Evolutionary conservation across 345 rosid genomes (phyloP), one percentile per base, ranked within the genome.

Genomic region (Barbarea vulgaris): DNA sequence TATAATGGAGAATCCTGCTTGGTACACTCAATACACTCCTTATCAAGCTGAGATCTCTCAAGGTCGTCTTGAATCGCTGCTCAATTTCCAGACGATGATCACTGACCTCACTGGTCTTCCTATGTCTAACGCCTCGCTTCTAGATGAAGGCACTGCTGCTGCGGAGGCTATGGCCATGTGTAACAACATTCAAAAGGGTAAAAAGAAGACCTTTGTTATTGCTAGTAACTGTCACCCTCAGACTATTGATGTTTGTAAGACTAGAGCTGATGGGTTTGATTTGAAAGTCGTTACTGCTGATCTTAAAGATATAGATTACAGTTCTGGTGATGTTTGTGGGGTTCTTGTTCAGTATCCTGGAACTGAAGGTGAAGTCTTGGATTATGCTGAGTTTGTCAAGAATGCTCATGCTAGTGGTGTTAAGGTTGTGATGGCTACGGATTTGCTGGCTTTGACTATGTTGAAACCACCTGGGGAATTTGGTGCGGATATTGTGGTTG

Each of bases 121-220:
- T 11, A 90, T 95, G 97, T 88, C 98, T 1, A 93, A 95, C 59
- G 99, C 99, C 1, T 93, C 99, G 0, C 73, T 95, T 79, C 91
- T 90, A 1, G 99, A 95, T 51, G 99, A 95, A 85, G 99, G 97
- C 7, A 91, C 99, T 0, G 98, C 98, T 0, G 98, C 98, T 9
- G 99, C 99, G 1, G 99, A 95, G 85, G 99, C 99, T 6, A 93
- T 93, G 99, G 93, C 99, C 1, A 92, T 90, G 99, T 95, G 99
- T 80, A 95, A 95, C 81, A 87, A 89, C 56, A 93, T 95, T 19
- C 83, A 50, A 9, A 95, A 90, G 83, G 91, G 94, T 59, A 95
- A 92, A 86, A 95, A 89, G 87, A 95, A 93, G 83, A 93, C 97
- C 22, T 95, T 90, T 74, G 44, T 93, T 46, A 90, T 95, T 75